Percentiles rank a stretch among this genome's conserved stretches.
Evolutionary conservation across 106 monocot genomes (phyloP).

Genomic region (Apostasia ramifera): DNA sequence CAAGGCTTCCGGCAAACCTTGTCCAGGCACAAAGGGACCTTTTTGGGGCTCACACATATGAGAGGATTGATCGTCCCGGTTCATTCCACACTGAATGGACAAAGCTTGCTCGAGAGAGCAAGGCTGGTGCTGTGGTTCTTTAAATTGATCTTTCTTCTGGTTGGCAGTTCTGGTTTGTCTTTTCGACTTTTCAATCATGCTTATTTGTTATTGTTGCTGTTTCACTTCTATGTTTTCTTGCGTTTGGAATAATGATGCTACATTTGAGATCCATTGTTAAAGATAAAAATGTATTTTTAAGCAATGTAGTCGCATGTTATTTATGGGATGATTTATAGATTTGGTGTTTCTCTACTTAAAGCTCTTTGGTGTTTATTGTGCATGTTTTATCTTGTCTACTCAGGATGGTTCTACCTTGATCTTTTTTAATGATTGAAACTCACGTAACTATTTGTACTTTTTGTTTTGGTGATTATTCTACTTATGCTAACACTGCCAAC

Average conservation of each 20-base stretch:
- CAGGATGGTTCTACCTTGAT: too few relatives aligned
- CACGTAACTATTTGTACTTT: too few relatives aligned
- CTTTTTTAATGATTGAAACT: too few relatives aligned
- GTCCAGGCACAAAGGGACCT: slow-evolving; percentile 50
- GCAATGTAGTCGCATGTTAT: background rate
- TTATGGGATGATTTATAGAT: too few relatives aligned
- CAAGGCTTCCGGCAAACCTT: slow-evolving; percentile 43
- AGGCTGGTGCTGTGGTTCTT: slow-evolving; percentile 6
- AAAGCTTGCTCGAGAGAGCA: slow-evolving; percentile 28
- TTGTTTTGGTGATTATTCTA: too few relatives aligned
- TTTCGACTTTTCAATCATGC: background rate
- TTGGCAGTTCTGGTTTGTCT: background rate
- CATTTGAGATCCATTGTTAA: background rate
- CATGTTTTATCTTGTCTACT: too few relatives aligned
- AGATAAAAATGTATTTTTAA: background rate
- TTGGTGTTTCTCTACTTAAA: too few relatives aligned
- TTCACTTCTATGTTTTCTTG: background rate
- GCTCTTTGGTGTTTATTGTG: too few relatives aligned
- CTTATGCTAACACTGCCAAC: too few relatives aligned
- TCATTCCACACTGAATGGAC: slow-evolving; percentile 56
- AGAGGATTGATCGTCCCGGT: slow-evolving; percentile 36
- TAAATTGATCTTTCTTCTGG: background rate
- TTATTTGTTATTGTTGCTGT: background rate
- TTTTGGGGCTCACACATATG: slow-evolving; percentile 55
- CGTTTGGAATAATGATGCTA: slow-evolving; percentile 1